Base-by-base conservation (phyloP, 176 grass and related monocot genomes). In the Oryza meridionalis region DNA sequence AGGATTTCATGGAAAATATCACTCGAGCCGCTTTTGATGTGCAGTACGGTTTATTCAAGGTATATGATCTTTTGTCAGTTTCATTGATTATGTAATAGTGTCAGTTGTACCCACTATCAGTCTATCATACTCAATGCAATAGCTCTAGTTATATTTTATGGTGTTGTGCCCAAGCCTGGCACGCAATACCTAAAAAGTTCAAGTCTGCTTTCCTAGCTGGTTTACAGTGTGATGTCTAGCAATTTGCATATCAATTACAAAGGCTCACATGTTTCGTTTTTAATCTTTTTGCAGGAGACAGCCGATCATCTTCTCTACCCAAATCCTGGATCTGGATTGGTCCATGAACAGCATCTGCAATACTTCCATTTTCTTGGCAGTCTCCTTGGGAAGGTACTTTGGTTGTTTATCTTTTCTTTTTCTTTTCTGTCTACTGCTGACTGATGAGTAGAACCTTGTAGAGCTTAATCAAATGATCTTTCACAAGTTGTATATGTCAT, bases 1-100 rank as follows among this genome's bases (percentile, higher is more conserved):
- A 99, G 83, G 96, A 99, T 87, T 99, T 99, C 73, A 99, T 99
- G 96, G 96, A 99, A 80, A 99, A 96, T 86, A 99, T 95, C 87
- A 95, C 90, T 44, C 88, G 94, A 65, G 93, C 96, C 69, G 90
- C 96, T 90, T 99, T 99, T 84, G 96, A 96, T 94, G 84, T 96
- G 32, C 96, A 99, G 44, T 96, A 96, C 12, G 93, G 96, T 65
- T 73, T 99, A 63, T 96, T 99, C 77, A 99, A 99, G 96, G 96
- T 96, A 85, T 77, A 72, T 51, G 29, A 33, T 75, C 46, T 67
- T 86, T 77, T 72, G 26, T 61, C 53, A 43, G 58, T 72, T 73
- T 85, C 6, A 32, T 81, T 65, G 24, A 66, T 67, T 45, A 31
- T 72, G 73, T n/a, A 62, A 66, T 64, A 12, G 66, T 6, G 4